Conservation (phyloP, 495 filamentous ascomycete species). For the Penicillium samsonianum region DNA sequence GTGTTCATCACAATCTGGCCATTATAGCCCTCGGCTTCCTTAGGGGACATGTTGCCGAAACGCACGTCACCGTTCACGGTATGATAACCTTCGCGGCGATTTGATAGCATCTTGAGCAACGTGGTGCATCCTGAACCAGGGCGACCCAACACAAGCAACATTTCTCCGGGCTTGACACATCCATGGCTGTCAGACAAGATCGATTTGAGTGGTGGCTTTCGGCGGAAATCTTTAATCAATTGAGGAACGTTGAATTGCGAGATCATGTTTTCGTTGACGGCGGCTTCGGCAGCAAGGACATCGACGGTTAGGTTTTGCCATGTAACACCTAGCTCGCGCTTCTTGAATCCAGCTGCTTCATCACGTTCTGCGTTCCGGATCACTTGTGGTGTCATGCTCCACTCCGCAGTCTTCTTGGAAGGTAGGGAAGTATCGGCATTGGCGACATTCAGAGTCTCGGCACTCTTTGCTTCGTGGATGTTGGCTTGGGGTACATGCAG, state of each 20-base stretch:
- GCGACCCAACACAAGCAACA: constrained; percentile 46
- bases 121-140: constrained; percentile 49
- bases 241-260: constrained; percentile 58
- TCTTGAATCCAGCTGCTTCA: constrained; percentile 44
- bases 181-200: constrained; percentile 44
- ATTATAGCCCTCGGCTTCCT: constrained; percentile 59
- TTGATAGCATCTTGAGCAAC: constrained; percentile 64
- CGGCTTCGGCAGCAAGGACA: constrained; percentile 44
- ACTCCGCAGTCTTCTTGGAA: constrained; percentile 33
- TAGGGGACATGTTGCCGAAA: constrained; percentile 57
- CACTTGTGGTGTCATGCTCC: constrained; percentile 47
- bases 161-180: constrained; percentile 55
- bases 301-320: constrained; percentile 51
- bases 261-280: constrained; percentile 50
- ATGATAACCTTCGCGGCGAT: constrained; percentile 58
- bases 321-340: constrained; percentile 54
- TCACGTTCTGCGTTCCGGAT: constrained; percentile 42
- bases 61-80: constrained; percentile 53
- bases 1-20: constrained; percentile 70
- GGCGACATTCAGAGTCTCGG: constrained; percentile 17
- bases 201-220: constrained; percentile 34
- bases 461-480: constrained; percentile 16
- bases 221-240: constrained; percentile 34
- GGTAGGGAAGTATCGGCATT: neutral
- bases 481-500: constrained; percentile 17